Evolutionary conservation across 75 land plant genomes (phyloP).

Genomic region (Larix kaempferi): DNA sequence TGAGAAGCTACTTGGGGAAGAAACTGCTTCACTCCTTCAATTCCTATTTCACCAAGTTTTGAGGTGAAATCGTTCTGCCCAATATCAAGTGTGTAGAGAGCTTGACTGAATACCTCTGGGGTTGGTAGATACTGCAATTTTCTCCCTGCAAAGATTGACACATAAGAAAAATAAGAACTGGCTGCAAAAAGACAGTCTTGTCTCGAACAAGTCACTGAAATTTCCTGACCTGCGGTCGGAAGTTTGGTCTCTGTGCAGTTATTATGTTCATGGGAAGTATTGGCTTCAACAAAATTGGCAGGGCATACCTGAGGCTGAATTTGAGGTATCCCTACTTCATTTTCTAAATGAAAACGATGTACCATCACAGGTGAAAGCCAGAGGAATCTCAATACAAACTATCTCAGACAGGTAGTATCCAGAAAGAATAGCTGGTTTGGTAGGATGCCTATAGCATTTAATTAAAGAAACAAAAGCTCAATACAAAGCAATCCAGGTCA

Average conservation of each 20-base stretch:
- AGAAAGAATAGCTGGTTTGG: no score
- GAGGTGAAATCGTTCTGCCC: conserved; percentile 85
- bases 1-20: conserved; percentile 59
- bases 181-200: background rate
- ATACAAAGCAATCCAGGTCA: no score
- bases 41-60: conserved; percentile 41
- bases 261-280: no score
- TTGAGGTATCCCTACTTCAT: no score
- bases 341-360: no score
- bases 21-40: conserved; percentile 48
- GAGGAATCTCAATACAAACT: no score
- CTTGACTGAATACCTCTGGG: conserved; percentile 37
- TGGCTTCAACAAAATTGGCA: no score
- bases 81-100: conserved; percentile 70
- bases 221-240: background rate
- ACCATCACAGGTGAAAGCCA: no score
- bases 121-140: conserved; percentile 34
- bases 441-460: no score
- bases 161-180: background rate
- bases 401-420: no score
- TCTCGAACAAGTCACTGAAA: background rate
- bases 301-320: no score
- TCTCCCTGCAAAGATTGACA: background rate
- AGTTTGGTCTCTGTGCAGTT: background rate
- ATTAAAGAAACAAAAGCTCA: no score